These are phyloP conservation scores for Clonostachys solani DNA, from an alignment of 2,329 filamentous ascomycete genomes.

Conservation along the genomic window DNA sequence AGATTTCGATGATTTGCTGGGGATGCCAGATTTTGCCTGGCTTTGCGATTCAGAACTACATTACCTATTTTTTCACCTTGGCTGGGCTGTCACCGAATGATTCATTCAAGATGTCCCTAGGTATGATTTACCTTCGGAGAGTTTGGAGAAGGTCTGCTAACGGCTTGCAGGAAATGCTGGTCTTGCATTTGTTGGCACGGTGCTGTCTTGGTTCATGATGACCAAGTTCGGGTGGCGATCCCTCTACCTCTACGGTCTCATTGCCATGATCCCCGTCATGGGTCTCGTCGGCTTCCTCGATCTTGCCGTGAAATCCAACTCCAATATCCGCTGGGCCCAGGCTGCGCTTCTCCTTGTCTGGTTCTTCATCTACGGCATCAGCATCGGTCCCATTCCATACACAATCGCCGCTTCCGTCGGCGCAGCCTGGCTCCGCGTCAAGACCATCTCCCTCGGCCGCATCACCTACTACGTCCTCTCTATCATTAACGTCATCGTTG, in stretches of 20 bases:
- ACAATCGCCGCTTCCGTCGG: slow-evolving; percentile 30
- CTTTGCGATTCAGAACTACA: slow-evolving; percentile 27
- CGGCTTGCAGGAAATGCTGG: slow-evolving; percentile 15
- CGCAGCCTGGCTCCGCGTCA: slow-evolving; percentile 18
- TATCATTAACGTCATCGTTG: slow-evolving; percentile 10
- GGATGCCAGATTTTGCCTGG: slow-evolving; percentile 34
- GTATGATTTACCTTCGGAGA: not conserved
- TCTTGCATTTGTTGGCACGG: slow-evolving; percentile 35
- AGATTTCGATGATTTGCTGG: slow-evolving; percentile 38
- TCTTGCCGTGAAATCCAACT: slow-evolving; percentile 58
- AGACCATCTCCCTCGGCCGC: slow-evolving; percentile 14
- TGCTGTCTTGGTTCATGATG: slow-evolving; percentile 35
- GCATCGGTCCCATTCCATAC: slow-evolving; percentile 40
- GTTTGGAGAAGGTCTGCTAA: too few relatives aligned
- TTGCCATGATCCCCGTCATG: slow-evolving; percentile 56
- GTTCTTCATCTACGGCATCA: slow-evolving; percentile 36
- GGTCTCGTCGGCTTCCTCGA: slow-evolving; percentile 82
- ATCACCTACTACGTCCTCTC: slow-evolving; percentile 11
- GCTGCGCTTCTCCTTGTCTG: slow-evolving; percentile 25
- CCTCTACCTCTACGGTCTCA: slow-evolving; percentile 35
- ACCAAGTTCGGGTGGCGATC: slow-evolving; percentile 35
- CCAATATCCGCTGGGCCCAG: slow-evolving; percentile 16
- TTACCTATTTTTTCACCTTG: slow-evolving; percentile 31
- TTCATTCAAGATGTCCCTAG: slow-evolving; percentile 30
- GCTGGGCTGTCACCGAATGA: slow-evolving; percentile 21